Evolutionary conservation across 129 eudicot species (phyloP).

Genomic region (Mikania micrantha): DNA sequence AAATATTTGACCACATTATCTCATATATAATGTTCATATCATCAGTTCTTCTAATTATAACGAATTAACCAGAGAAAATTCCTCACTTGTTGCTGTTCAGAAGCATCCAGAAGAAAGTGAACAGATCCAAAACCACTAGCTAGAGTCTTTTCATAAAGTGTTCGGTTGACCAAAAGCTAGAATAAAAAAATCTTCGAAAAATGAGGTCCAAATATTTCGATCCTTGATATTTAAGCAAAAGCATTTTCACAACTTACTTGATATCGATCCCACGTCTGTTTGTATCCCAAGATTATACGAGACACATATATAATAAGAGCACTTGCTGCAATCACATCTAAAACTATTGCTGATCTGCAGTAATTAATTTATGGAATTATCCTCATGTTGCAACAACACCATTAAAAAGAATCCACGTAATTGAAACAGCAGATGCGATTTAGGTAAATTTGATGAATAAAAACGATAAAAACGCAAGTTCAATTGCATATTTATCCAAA

Average conservation of each 20-base stretch:
- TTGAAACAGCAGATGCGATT: background rate
- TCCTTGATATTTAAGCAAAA: background rate
- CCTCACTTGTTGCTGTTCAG: conserved; percentile 93
- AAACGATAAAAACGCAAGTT: background rate
- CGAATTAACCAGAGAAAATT: background rate
- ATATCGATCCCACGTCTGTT: conserved; percentile 95
- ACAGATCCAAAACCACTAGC: conserved; percentile 99
- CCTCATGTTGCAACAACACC: background rate
- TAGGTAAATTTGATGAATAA: background rate
- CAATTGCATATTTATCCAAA: background rate
- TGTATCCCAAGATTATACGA: conserved; percentile 89
- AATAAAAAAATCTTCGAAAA: conserved; percentile 2
- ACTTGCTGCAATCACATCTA: conserved; percentile 75
- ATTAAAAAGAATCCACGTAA: conserved; percentile 1
- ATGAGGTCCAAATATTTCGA: conserved; percentile 11
- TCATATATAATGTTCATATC: background rate
- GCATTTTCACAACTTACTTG: conserved; percentile 47
- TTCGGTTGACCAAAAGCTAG: conserved; percentile 90
- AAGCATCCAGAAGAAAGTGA: conserved; percentile 95
- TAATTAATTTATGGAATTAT: background rate
- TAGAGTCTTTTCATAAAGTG: conserved; percentile 89
- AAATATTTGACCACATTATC: background rate
- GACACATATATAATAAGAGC: conserved; percentile 67
- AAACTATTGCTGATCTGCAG: conserved; percentile 81
- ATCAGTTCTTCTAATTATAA: background rate